These are phyloP conservation scores for Flaveria sonorensis DNA, from an alignment of 129 eudicot species.

Conservation along the genomic window DNA sequence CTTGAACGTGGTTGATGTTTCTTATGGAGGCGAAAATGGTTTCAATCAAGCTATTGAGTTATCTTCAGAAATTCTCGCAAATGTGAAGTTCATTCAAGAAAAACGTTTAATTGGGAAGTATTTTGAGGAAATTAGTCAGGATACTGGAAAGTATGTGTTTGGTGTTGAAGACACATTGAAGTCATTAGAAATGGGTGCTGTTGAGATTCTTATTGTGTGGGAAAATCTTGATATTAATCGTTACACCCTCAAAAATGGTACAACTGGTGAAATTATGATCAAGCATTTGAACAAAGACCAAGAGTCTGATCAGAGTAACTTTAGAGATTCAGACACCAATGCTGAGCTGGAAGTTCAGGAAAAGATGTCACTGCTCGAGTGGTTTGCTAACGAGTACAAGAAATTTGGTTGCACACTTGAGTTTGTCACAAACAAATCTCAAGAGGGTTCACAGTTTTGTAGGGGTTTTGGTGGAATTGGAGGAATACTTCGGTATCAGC, in stretches of 20 bases:
- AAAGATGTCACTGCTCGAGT: constrained; percentile 37
- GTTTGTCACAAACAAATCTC: constrained; percentile 17
- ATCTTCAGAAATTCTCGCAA: constrained; percentile 43
- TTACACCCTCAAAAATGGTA: constrained; percentile 32
- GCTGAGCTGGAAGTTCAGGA: constrained; percentile 46
- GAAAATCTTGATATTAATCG: constrained; percentile 40
- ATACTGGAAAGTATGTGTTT: constrained; percentile 38
- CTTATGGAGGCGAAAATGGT: constrained; percentile 46
- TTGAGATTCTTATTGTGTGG: constrained; percentile 47
- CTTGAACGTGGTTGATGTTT: constrained; percentile 45
- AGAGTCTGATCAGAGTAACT: constrained; percentile 43
- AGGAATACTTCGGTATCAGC: constrained; percentile 41
- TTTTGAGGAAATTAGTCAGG: constrained; percentile 51
- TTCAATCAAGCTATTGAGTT: constrained; percentile 36
- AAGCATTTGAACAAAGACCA: constrained; percentile 28
- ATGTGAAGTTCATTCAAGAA: constrained; percentile 47
- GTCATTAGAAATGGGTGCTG: constrained; percentile 51
- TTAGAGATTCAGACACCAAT: constrained; percentile 31
- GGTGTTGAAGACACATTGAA: constrained; percentile 46
- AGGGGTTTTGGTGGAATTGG: constrained; percentile 47
- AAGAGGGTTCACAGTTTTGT: constrained; percentile 21
- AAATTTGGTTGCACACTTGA: constrained; percentile 15
- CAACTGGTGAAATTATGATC: constrained; percentile 34
- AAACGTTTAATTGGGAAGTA: constrained; percentile 45
- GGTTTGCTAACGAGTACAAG: constrained; percentile 42